A percentile compares a stretch with the other conserved stretches of the same genome.
These are phyloP conservation scores for Zygotorulaspora mrakii DNA, from an alignment of 1,139 yeast species.

Conservation along the genomic window DNA sequence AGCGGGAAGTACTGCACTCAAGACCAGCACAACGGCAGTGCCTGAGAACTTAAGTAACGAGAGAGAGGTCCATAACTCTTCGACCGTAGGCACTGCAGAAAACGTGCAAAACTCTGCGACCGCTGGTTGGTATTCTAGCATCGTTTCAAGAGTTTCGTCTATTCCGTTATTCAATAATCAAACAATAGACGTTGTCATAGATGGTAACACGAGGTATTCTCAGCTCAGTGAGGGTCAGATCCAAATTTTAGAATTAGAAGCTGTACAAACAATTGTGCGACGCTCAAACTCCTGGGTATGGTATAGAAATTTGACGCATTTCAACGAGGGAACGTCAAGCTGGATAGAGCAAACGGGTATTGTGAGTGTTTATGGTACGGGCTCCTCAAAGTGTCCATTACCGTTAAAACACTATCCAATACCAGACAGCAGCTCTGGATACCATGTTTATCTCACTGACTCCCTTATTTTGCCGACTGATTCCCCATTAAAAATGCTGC, in stretches of 20 bases:
- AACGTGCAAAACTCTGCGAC: slow-evolving; percentile 5
- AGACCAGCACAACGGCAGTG: neutral
- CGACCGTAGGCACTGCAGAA: neutral
- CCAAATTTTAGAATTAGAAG: slow-evolving; percentile 28
- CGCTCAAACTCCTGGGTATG: slow-evolving; percentile 33
- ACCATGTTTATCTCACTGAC: slow-evolving; percentile 27
- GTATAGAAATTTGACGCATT: slow-evolving; percentile 26
- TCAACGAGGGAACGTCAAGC: slow-evolving; percentile 10
- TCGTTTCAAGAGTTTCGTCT: slow-evolving; percentile 14
- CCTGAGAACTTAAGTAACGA: neutral
- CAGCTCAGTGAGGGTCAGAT: slow-evolving; percentile 30
- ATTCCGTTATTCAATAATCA: slow-evolving; percentile 10
- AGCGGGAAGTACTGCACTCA: too few relatives aligned
- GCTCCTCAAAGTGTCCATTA: slow-evolving; percentile 31
- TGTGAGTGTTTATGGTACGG: slow-evolving; percentile 32
- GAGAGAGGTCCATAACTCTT: neutral
- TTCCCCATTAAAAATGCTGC: slow-evolving; percentile 29
- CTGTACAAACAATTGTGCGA: slow-evolving; percentile 23
- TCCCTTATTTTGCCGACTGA: slow-evolving; percentile 33
- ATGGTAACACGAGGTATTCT: slow-evolving; percentile 26
- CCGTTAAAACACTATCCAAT: slow-evolving; percentile 28
- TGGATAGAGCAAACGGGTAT: slow-evolving; percentile 25
- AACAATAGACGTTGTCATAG: slow-evolving; percentile 15
- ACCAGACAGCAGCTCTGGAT: slow-evolving; percentile 17
- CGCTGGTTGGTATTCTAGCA: slow-evolving; percentile 15